Evolutionary conservation across 768 basidiomycete genomes (phyloP).

Genomic region (Phlebiopsis flavidoalba): DNA sequence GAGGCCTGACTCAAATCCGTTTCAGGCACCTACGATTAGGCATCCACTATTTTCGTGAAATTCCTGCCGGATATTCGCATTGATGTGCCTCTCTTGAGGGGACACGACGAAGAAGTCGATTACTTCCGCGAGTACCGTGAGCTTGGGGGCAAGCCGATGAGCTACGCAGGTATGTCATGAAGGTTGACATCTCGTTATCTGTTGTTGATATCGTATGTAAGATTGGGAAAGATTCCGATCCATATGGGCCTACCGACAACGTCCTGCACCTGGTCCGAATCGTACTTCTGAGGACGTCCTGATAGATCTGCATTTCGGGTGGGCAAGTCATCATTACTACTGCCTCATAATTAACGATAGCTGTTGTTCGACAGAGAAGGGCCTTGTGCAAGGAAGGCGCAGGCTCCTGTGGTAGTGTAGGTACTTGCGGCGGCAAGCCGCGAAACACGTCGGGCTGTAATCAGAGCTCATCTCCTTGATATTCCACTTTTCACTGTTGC

Average conservation of each 20-base stretch:
- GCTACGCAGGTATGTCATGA: neutral
- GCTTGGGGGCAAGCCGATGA: neutral
- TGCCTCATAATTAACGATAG: neutral
- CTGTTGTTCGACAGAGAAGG: neutral
- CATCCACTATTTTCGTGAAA: neutral
- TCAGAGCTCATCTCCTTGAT: no score
- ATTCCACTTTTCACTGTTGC: no score
- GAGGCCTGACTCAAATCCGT: neutral
- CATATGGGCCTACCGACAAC: neutral
- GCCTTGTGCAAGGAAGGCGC: neutral
- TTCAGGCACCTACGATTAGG: neutral
- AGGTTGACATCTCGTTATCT: neutral
- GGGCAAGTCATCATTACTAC: neutral
- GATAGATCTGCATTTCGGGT: neutral
- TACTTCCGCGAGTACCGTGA: neutral
- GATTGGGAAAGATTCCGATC: neutral
- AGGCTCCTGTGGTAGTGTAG: no score
- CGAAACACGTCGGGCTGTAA: no score
- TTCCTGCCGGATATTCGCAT: neutral
- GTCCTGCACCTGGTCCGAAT: neutral
- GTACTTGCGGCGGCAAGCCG: no score
- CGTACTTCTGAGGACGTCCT: neutral
- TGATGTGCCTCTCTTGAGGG: neutral
- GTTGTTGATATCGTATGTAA: neutral
- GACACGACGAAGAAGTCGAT: neutral